Base-by-base conservation (phyloP, 169 alveolate genomes). In the Amoebophrya sp. region DNA sequence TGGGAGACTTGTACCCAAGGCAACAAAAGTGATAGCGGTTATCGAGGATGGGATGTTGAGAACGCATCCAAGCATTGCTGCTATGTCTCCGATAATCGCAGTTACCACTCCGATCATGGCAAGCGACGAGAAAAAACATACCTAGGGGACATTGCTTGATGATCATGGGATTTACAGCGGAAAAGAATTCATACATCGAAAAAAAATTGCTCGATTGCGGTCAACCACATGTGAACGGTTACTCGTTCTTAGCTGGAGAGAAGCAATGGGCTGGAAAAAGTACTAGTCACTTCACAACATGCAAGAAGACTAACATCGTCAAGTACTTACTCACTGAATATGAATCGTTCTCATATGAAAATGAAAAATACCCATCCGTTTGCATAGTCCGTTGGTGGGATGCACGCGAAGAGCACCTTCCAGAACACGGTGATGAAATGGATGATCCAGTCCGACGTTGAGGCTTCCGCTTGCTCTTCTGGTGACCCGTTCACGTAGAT, bases 61-160 rank as follows among this genome's bases (percentile, higher is more conserved):
- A 18, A 89, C 92, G 65, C 96, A 95, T 23, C 96, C 96, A 90
- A 95, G 92, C 36, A 95, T 78, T 24, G 90, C 41, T 29, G 96
- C 95, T n/a, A 92, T 65, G 89, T 95, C 96, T 18, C 92, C 93
- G 12, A 95, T 92, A 12, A 95, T 36, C 0, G 94, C 94, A 54
- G 94, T 93, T 23, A 92, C 54, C 38, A 92, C 23, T 26, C 95
- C 94, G 40, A 95, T 93, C 89, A 93, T 41, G 39, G 39, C 38
- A 34, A 95, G 91, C 0, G 94, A n/a, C n/a, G n/a, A n/a, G n/a
- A n/a, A n/a, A n/a, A n/a, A n/a, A n/a, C n/a, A n/a, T n/a, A n/a
- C n/a, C n/a, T n/a, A n/a, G n/a, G n/a, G n/a, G n/a, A n/a, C n/a
- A n/a, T n/a, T n/a, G n/a, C n/a, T n/a, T n/a, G n/a, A n/a, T n/a